A percentile compares a stretch with the other conserved stretches of the same genome.
Conservation (phyloP, 352 stramenopile species). For the Saprolegnia parasitica region DNA sequence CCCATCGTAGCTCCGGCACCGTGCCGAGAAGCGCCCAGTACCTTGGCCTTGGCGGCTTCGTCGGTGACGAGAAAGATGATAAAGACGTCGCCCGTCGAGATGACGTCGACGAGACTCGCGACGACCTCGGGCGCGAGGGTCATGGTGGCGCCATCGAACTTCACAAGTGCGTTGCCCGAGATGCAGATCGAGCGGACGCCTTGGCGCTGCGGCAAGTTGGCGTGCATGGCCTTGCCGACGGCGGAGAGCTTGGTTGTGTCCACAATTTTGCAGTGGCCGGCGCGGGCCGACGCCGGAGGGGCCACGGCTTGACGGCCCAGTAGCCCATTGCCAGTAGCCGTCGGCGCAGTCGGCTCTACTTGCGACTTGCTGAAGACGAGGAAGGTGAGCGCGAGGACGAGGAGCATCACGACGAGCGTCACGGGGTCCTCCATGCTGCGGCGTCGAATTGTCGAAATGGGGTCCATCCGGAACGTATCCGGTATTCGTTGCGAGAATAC, state of each 20-base stretch:
- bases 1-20: conserved; percentile 33
- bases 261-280: conserved; percentile 14
- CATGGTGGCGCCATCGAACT: background rate
- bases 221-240: conserved; percentile 20
- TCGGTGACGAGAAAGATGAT: conserved; percentile 14
- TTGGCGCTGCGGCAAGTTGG: background rate
- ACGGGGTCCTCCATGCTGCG: conserved; percentile 14
- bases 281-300: background rate
- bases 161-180: conserved; percentile 11
- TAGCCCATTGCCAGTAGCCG: too few relatives aligned
- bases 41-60: conserved; percentile 9
- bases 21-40: background rate
- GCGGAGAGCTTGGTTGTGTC: background rate
- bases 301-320: background rate
- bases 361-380: background rate
- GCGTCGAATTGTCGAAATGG: background rate
- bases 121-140: background rate
- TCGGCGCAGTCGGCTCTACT: background rate
- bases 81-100: conserved; percentile 21
- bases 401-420: conserved; percentile 12
- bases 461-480: background rate
- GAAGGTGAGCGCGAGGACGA: conserved; percentile 17
- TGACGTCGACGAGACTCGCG: conserved; percentile 13
- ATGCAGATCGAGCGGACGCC: conserved; percentile 17
- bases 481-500: background rate